Conservation (phyloP, 1,284 basidiomycete species). For the Cutaneotrichosporon daszewskae region DNA sequence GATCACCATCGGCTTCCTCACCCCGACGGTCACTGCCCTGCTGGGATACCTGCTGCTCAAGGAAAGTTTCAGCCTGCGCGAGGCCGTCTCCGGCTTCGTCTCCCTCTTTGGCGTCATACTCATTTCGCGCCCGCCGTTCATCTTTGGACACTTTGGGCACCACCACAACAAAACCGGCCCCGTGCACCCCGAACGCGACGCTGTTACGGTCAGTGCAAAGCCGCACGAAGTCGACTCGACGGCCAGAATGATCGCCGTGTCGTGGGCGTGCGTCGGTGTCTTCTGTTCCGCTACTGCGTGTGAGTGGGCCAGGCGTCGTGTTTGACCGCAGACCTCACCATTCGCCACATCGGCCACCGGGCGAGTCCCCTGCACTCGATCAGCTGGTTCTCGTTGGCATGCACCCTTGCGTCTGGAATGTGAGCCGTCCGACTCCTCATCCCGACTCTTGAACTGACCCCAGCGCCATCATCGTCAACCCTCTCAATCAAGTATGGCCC, state of each 20-base stretch:
- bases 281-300: slow-evolving; percentile 37
- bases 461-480: slow-evolving; percentile 20
- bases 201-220: too few species aligned
- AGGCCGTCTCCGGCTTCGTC: slow-evolving; percentile 60
- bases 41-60: slow-evolving; percentile 62
- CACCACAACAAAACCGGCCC: not conserved
- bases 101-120: slow-evolving; percentile 60
- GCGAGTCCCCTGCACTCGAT: slow-evolving; percentile 70
- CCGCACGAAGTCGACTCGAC: slow-evolving; percentile 10
- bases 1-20: slow-evolving; percentile 68
- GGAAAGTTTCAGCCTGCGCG: slow-evolving; percentile 58
- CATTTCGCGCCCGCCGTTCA: slow-evolving; percentile 61
- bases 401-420: slow-evolving; percentile 55
- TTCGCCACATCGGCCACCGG: slow-evolving; percentile 65
- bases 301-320: slow-evolving; percentile 19
- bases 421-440: slow-evolving; percentile 23
- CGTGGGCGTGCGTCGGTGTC: slow-evolving; percentile 38
- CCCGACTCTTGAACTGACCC: not conserved
- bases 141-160: slow-evolving; percentile 52
- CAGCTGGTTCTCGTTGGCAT: slow-evolving; percentile 61
- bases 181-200: slow-evolving; percentile 66
- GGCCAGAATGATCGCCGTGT: slow-evolving; percentile 25
- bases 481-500: slow-evolving; percentile 11
- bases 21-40: slow-evolving; percentile 64
- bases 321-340: slow-evolving; percentile 54